A percentile compares a stretch with the other conserved stretches of the same genome.
Conservation (phyloP, 345 rosid genomes). For the Populus deltoides region DNA sequence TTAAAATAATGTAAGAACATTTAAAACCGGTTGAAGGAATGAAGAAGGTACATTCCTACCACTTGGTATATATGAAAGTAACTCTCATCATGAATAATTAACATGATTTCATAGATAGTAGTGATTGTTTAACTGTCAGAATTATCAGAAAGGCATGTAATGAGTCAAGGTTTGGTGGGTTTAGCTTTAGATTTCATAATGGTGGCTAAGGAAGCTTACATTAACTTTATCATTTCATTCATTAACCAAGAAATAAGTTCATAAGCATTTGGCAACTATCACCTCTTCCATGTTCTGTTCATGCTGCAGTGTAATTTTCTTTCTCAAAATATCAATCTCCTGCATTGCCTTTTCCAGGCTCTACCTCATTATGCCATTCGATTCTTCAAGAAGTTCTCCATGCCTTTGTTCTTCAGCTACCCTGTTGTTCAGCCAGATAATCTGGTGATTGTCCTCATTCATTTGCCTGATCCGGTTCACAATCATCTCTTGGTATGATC, state of each 20-base stretch:
- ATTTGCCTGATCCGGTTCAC: slow-evolving; percentile 54
- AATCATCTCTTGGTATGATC: slow-evolving; percentile 72
- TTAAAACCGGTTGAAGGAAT: not conserved
- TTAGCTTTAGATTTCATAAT: too few relatives aligned
- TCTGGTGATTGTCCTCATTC: slow-evolving; percentile 64
- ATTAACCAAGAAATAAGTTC: not conserved
- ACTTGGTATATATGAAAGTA: not conserved
- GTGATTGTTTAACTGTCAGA: not conserved
- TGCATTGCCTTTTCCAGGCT: slow-evolving; percentile 58
- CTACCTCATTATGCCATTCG: slow-evolving; percentile 42
- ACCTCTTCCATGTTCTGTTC: slow-evolving; percentile 60
- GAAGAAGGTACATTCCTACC: not conserved
- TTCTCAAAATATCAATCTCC: slow-evolving; percentile 57
- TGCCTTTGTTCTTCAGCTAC: slow-evolving; percentile 38
- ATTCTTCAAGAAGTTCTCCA: slow-evolving; percentile 46
- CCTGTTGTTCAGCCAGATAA: slow-evolving; percentile 46
- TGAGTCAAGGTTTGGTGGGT: not conserved
- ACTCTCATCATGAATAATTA: not conserved
- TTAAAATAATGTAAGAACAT: not conserved
- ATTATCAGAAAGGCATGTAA: not conserved
- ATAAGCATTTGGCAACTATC: too few relatives aligned
- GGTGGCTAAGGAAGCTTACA: too few relatives aligned
- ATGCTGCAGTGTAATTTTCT: slow-evolving; percentile 53
- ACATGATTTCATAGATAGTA: not conserved
- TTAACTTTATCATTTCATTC: too few relatives aligned